These are phyloP conservation scores for Paxillus rubicundulus DNA, from an alignment of 768 basidiomycete genomes.

Conservation along the genomic window DNA sequence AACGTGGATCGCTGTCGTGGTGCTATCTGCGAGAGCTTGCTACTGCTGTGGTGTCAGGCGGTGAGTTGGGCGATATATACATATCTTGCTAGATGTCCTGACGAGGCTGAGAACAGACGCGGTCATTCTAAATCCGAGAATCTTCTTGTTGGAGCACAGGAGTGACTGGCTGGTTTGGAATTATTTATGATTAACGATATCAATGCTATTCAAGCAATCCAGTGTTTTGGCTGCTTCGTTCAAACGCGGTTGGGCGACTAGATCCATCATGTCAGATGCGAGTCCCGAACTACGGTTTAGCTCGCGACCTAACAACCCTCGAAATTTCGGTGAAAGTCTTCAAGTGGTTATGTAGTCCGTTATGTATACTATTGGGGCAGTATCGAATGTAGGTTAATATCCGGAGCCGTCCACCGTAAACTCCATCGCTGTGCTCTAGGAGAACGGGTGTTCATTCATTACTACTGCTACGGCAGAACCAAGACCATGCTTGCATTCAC, in stretches of 20 bases:
- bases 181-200: neutral
- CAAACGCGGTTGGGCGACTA: no score
- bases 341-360: no score
- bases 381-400: no score
- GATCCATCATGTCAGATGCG: no score
- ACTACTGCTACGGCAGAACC: conserved; percentile 16
- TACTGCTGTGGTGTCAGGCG: conserved; percentile 64
- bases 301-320: no score
- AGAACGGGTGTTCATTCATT: no score
- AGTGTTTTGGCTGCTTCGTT: neutral
- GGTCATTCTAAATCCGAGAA: neutral
- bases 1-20: conserved; percentile 59
- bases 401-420: no score
- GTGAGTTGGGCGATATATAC: conserved; percentile 19
- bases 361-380: no score
- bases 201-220: neutral
- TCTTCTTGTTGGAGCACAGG: neutral
- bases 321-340: no score
- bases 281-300: no score
- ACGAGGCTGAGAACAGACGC: conserved; percentile 9
- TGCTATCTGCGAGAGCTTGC: conserved; percentile 63
- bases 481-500: conserved; percentile 8
- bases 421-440: no score
- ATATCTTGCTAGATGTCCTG: neutral
- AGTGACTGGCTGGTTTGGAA: neutral